These are phyloP conservation scores for Trametopsis cervina DNA, from an alignment of 768 basidiomycete species.

Conservation along the genomic window DNA sequence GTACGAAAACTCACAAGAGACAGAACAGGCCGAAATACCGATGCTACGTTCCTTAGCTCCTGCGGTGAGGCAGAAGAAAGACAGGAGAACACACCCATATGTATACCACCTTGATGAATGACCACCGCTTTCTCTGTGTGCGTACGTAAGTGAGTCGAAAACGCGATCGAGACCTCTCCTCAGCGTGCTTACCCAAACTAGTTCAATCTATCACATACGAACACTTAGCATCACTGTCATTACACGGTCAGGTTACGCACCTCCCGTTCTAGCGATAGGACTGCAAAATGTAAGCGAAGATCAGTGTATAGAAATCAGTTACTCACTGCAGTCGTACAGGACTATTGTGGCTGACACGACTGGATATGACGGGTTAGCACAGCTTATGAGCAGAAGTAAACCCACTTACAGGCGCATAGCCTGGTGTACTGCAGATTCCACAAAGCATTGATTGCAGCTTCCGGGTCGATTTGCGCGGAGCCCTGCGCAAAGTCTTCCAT, in stretches of 20 bases:
- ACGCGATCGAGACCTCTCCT: background rate
- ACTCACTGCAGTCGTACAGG: constrained; percentile 19
- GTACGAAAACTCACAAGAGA: constrained; percentile 17
- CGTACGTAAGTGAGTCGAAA: background rate
- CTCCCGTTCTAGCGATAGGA: constrained; percentile 15
- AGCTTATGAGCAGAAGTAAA: background rate
- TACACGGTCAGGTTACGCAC: background rate
- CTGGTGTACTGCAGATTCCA: background rate
- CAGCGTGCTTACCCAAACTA: constrained; percentile 18
- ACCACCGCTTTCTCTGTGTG: constrained; percentile 23
- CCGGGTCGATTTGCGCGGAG: background rate
- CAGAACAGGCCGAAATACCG: constrained; percentile 24
- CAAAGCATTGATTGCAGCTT: background rate
- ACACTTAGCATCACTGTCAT: background rate
- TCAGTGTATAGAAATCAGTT: background rate
- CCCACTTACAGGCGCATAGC: constrained; percentile 5
- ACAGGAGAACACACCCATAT: constrained; percentile 18
- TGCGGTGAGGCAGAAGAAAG: background rate
- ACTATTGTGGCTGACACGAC: constrained; percentile 17
- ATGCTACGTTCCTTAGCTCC: constrained; percentile 14
- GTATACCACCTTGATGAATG: constrained; percentile 23
- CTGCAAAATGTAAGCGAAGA: constrained; percentile 3
- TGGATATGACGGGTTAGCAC: background rate
- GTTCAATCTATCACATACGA: constrained; percentile 11
- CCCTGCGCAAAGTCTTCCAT: background rate